These are phyloP conservation scores for Colletotrichum nymphaeae DNA, from an alignment of 2,329 filamentous ascomycete genomes.

Conservation along the genomic window DNA sequence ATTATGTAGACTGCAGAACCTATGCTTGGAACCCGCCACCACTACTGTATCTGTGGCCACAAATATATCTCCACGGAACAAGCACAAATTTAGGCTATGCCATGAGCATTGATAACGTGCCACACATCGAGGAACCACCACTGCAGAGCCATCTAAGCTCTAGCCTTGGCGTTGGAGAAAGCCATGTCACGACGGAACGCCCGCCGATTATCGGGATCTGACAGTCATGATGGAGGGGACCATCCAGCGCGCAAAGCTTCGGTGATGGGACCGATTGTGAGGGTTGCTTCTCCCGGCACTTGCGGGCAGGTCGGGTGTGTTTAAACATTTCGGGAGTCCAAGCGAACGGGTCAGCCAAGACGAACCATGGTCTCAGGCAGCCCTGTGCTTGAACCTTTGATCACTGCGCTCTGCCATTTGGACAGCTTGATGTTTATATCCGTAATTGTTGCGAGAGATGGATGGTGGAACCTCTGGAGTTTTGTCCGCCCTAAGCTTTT, in stretches of 20 bases:
- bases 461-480: not conserved
- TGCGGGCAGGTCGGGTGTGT: not conserved
- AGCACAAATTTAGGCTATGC: slow-evolving; percentile 7
- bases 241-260: not conserved
- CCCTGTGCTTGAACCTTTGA: not conserved
- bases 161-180: slow-evolving; percentile 15
- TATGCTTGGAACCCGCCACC: not conserved
- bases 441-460: not conserved
- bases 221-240: not conserved
- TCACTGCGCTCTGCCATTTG: not conserved
- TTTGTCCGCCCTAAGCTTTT: not conserved
- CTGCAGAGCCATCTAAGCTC: not conserved
- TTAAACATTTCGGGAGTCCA: not conserved
- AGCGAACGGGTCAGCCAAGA: slow-evolving; percentile 21
- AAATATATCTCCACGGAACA: not conserved
- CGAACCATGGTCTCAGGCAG: not conserved
- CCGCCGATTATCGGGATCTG: slow-evolving; percentile 2
- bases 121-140: slow-evolving; percentile 3
- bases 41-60: not conserved
- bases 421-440: not conserved
- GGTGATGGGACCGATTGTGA: not conserved
- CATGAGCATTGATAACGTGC: not conserved
- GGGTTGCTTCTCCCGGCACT: not conserved
- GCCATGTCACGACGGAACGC: not conserved
- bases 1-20: not conserved